These are phyloP conservation scores for Moniliella sp. DNA, from an alignment of 1,284 basidiomycete species.

Conservation along the genomic window DNA sequence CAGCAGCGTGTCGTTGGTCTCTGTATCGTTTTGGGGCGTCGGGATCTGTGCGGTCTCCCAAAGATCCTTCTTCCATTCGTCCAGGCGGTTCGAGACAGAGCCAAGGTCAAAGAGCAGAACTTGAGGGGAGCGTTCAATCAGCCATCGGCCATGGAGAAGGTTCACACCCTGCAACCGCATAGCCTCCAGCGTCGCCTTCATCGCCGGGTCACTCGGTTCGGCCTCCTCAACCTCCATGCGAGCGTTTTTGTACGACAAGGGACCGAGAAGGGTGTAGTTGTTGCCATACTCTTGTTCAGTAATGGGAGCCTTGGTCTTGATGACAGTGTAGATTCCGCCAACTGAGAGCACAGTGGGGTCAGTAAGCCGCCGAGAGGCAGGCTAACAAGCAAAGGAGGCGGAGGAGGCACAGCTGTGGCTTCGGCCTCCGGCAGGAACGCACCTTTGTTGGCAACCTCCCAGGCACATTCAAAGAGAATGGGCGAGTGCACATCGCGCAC, in stretches of 20 bases:
- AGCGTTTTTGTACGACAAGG: conserved; percentile 81
- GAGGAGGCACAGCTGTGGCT: neutral
- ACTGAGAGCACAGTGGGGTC: conserved; percentile 42
- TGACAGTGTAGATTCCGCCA: conserved; percentile 97
- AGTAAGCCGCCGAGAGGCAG: neutral
- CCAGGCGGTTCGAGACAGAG: conserved; percentile 60
- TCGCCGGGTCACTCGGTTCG: conserved; percentile 43
- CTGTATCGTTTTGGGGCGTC: conserved; percentile 77
- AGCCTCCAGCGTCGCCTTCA: conserved; percentile 19
- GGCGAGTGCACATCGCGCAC: conserved; percentile 26
- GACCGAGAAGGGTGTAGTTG: conserved; percentile 78
- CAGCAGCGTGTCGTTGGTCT: conserved; percentile 94
- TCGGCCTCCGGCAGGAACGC: too few species aligned
- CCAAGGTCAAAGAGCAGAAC: conserved; percentile 89
- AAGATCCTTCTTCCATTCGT: conserved; percentile 93
- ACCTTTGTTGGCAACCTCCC: conserved; percentile 28
- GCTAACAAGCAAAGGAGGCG: neutral
- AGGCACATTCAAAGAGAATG: conserved; percentile 25
- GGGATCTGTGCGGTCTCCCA: conserved; percentile 96
- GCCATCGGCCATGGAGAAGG: conserved; percentile 81
- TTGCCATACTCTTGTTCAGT: conserved; percentile 50
- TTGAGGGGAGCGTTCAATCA: conserved; percentile 80
- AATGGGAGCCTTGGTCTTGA: conserved; percentile 95
- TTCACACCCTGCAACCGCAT: conserved; percentile 55
- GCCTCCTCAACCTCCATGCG: conserved; percentile 92